phyloP scores from a whole-genome alignment of 2,329 filamentous ascomycete species.

The Metarhizium album region DNA sequence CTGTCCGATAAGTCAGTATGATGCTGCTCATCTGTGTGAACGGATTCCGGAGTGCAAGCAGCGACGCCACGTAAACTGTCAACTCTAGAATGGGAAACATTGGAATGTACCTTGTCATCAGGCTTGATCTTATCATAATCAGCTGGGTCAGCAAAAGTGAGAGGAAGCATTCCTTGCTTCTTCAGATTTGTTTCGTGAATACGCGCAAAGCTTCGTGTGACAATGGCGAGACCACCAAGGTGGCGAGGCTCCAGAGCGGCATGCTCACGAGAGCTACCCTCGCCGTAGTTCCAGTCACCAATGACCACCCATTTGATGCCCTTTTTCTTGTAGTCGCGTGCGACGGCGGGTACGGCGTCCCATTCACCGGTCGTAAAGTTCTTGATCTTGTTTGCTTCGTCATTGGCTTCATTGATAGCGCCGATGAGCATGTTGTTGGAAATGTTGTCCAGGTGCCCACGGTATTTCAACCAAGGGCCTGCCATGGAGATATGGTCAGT shows the following conservation, averaged over 20 bases:
- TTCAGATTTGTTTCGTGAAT: conserved; percentile 99
- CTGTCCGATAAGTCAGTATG: conserved; percentile 21
- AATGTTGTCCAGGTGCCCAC: conserved; percentile 98
- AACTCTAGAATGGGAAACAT: neutral
- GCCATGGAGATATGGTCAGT: conserved; percentile 98
- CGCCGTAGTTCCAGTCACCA: conserved; percentile 99
- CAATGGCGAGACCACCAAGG: conserved; percentile 93
- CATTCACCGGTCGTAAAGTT: conserved; percentile 78
- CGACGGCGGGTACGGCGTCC: conserved; percentile 83
- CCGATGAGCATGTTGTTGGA: conserved; percentile 99
- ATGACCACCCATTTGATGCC: conserved; percentile 94
- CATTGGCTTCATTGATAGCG: conserved; percentile 91
- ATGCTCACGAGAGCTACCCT: conserved; percentile 95
- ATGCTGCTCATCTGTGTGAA: neutral
- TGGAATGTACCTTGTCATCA: conserved; percentile 59
- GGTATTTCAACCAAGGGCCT: conserved; percentile 96
- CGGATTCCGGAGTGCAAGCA: neutral
- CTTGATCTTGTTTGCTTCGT: conserved; percentile 94
- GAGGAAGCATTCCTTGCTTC: conserved; percentile 99
- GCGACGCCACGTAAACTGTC: neutral
- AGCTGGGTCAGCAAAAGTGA: conserved; percentile 87
- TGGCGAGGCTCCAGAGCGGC: conserved; percentile 95
- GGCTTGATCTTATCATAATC: conserved; percentile 97
- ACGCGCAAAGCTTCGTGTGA: conserved; percentile 91
- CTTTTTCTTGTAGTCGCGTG: conserved; percentile 97